Conservation (phyloP, 192 early-diverging fungal genomes). For the Coemansia sp. region DNA sequence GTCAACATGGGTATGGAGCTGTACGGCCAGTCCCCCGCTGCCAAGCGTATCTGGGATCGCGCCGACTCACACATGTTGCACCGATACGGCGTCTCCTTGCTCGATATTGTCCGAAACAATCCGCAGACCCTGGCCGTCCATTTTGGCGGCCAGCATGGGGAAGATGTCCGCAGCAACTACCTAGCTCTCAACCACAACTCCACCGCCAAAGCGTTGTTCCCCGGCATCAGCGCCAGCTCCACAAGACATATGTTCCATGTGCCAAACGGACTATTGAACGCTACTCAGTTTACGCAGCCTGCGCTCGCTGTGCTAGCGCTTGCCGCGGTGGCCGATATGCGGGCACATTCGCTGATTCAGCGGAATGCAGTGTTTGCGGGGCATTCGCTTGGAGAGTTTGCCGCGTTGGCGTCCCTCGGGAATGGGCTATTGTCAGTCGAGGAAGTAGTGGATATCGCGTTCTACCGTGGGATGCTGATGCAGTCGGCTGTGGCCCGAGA, state of each 20-base stretch:
- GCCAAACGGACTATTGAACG: slow-evolving; percentile 79
- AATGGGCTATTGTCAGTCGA: slow-evolving; percentile 73
- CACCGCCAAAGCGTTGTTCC: neutral
- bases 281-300: too few relatives aligned
- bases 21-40: slow-evolving; percentile 76
- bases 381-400: slow-evolving; percentile 92
- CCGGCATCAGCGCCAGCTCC: slow-evolving; percentile 64
- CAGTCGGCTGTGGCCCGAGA: slow-evolving; percentile 88
- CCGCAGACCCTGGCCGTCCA: slow-evolving; percentile 64
- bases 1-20: slow-evolving; percentile 95
- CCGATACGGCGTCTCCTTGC: too few relatives aligned
- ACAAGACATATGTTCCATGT: slow-evolving; percentile 76
- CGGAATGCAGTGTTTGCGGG: too few relatives aligned
- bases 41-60: slow-evolving; percentile 84
- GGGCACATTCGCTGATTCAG: slow-evolving; percentile 76
- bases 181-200: slow-evolving; percentile 21
- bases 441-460: slow-evolving; percentile 80
- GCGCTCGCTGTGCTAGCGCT: too few relatives aligned
- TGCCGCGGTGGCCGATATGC: slow-evolving; percentile 86
- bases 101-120: slow-evolving; percentile 87
- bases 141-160: slow-evolving; percentile 63
- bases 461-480: slow-evolving; percentile 97
- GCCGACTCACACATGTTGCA: slow-evolving; percentile 87
- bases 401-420: slow-evolving; percentile 77
- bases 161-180: slow-evolving; percentile 24